A percentile compares a stretch with the other conserved stretches of the same genome.
These are phyloP conservation scores for Chaetomium olivaceum DNA, from an alignment of 2,329 filamentous ascomycete species.

Conservation along the genomic window DNA sequence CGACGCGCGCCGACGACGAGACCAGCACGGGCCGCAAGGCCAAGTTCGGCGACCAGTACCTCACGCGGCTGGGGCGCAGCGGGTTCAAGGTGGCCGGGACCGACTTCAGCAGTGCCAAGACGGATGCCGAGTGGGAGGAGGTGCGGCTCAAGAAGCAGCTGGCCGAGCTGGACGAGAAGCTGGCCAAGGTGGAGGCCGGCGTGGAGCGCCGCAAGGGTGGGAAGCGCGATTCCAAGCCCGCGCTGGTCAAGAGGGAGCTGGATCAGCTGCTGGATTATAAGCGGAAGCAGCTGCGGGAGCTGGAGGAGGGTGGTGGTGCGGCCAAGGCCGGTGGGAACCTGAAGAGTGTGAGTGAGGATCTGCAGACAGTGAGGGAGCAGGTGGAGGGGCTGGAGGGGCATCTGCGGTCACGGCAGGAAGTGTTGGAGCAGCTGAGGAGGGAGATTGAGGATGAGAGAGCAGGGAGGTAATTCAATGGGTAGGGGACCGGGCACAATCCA, in stretches of 20 bases:
- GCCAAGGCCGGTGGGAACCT: slow-evolving; percentile 74
- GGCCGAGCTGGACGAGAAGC: slow-evolving; percentile 82
- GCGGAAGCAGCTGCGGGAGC: slow-evolving; percentile 71
- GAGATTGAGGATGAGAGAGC: slow-evolving; percentile 87
- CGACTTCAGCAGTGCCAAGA: slow-evolving; percentile 75
- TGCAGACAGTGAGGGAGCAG: slow-evolving; percentile 84
- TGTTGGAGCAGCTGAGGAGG: slow-evolving; percentile 72
- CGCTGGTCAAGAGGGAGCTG: slow-evolving; percentile 88
- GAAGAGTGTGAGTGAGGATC: neutral
- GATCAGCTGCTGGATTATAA: slow-evolving; percentile 97
- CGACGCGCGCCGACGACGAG: slow-evolving; percentile 72
- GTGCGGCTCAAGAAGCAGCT: slow-evolving; percentile 92
- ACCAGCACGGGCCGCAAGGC: slow-evolving; percentile 87
- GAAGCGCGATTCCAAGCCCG: slow-evolving; percentile 77
- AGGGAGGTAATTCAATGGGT: slow-evolving; percentile 42
- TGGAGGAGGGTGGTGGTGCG: slow-evolving; percentile 68
- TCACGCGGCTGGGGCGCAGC: slow-evolving; percentile 83
- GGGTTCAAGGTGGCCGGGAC: slow-evolving; percentile 82
- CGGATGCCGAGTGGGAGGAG: slow-evolving; percentile 91
- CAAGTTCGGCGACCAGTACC: slow-evolving; percentile 96
- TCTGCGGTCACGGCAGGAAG: slow-evolving; percentile 71
- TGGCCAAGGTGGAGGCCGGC: slow-evolving; percentile 76
- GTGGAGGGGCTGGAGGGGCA: slow-evolving; percentile 87
- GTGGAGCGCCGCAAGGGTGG: slow-evolving; percentile 68
- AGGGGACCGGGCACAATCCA: neutral